phyloP scores from a whole-genome alignment of 495 filamentous ascomycete genomes.

The Xylaria telfairii region DNA sequence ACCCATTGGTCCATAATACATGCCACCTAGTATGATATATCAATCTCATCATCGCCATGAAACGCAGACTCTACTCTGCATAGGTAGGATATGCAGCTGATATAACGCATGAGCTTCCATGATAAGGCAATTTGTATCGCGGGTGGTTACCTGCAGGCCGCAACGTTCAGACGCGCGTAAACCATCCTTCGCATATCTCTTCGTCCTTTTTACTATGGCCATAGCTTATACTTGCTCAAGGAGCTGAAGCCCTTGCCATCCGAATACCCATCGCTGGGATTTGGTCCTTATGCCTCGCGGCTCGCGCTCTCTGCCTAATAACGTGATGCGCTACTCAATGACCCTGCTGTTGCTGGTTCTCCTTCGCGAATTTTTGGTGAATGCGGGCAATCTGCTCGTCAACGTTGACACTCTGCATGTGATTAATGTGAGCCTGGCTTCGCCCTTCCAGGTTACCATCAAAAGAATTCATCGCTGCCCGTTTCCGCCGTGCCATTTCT shows the following conservation, averaged over 20 bases:
- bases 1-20: not conserved
- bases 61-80: constrained; percentile 14
- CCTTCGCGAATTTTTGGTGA: constrained; percentile 65
- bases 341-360: constrained; percentile 43
- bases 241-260: not conserved
- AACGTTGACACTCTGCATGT: constrained; percentile 68
- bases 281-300: not conserved
- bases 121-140: constrained; percentile 21
- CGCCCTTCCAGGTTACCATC: constrained; percentile 67
- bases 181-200: not conserved
- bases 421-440: constrained; percentile 58
- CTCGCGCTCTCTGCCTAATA: not conserved
- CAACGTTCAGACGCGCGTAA: not conserved
- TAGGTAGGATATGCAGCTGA: constrained; percentile 14
- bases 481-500: constrained; percentile 78
- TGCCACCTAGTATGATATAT: not conserved
- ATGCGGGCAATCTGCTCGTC: constrained; percentile 75
- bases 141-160: constrained; percentile 24
- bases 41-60: constrained; percentile 14
- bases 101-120: constrained; percentile 26
- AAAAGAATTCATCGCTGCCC: constrained; percentile 68
- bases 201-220: not conserved
- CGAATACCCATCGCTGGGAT: not conserved
- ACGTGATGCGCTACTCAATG: not conserved
- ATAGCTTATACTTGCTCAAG: not conserved